phyloP scores from a whole-genome alignment of 73 alveolate genomes.

The Tetrahymena malaccensis region DNA sequence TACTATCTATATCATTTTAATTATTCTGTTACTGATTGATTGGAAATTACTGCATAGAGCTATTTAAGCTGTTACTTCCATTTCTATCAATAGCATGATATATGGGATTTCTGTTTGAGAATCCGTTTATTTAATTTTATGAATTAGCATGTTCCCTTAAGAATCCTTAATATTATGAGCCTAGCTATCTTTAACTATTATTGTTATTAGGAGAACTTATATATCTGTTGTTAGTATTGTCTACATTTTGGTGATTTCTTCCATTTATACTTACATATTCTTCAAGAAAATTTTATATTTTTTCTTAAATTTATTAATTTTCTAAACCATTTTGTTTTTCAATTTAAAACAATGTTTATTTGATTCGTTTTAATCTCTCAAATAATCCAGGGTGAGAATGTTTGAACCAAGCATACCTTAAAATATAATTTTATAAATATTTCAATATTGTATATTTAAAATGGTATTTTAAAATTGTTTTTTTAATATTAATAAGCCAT shows the following conservation, averaged over 20 bases:
- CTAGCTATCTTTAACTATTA: background rate
- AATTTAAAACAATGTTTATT: background rate
- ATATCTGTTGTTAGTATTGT: background rate
- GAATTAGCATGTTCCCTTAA: background rate
- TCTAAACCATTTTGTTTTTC: background rate
- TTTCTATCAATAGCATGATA: background rate
- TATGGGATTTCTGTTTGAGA: background rate
- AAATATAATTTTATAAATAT: background rate
- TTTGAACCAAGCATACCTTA: conserved; percentile 29
- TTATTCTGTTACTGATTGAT: background rate
- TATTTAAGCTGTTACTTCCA: background rate
- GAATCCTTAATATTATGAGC: background rate
- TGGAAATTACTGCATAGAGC: background rate
- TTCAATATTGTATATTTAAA: too few species aligned
- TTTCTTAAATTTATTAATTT: background rate
- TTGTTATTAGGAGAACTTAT: background rate
- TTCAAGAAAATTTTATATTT: background rate
- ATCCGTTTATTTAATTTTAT: background rate
- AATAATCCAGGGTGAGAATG: conserved; percentile 33
- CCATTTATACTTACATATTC: background rate
- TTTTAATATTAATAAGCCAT: background rate
- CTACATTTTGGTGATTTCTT: background rate
- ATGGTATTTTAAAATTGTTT: background rate
- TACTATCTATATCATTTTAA: background rate
- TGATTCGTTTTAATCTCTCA: conserved; percentile 19